Conservation (phyloP, 73 alveolate genomes). For the Durusdinium trenchii region DNA sequence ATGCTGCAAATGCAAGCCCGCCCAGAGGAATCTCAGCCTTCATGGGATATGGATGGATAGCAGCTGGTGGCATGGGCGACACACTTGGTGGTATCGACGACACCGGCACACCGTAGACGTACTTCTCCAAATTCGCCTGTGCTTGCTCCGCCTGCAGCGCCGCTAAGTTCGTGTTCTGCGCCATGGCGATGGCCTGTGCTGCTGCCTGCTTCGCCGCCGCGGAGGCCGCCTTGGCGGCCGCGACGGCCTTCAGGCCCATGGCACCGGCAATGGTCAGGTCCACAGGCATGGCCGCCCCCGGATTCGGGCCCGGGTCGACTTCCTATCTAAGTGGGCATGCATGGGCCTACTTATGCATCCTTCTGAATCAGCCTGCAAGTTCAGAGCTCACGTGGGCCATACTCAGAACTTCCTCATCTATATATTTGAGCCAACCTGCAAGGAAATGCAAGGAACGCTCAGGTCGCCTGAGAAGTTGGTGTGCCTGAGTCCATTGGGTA, state of each 20-base stretch:
- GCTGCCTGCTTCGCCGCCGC: slow-evolving; percentile 95
- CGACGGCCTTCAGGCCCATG: slow-evolving; percentile 94
- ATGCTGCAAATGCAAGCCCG: not conserved
- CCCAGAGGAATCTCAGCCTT: slow-evolving; percentile 62
- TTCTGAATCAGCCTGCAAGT: no score
- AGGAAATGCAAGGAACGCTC: no score
- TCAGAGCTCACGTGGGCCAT: no score
- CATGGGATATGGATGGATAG: slow-evolving; percentile 92
- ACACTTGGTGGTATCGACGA: slow-evolving; percentile 78
- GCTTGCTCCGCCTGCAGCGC: slow-evolving; percentile 93
- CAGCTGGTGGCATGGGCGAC: slow-evolving; percentile 95
- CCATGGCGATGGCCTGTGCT: slow-evolving; percentile 95
- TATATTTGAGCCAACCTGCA: no score
- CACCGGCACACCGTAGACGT: slow-evolving; percentile 85
- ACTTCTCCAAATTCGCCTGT: slow-evolving; percentile 87
- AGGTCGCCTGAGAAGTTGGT: no score
- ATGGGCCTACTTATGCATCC: no score
- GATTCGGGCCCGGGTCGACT: no score
- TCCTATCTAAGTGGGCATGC: no score
- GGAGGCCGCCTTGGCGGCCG: slow-evolving; percentile 93
- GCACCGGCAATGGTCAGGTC: no score
- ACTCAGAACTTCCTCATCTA: no score
- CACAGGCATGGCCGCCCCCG: no score
- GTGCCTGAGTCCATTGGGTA: no score
- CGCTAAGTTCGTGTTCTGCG: slow-evolving; percentile 89